Conservation (phyloP, 2,329 filamentous ascomycete genomes). For the Pseudovirgaria hyperparasitica region DNA sequence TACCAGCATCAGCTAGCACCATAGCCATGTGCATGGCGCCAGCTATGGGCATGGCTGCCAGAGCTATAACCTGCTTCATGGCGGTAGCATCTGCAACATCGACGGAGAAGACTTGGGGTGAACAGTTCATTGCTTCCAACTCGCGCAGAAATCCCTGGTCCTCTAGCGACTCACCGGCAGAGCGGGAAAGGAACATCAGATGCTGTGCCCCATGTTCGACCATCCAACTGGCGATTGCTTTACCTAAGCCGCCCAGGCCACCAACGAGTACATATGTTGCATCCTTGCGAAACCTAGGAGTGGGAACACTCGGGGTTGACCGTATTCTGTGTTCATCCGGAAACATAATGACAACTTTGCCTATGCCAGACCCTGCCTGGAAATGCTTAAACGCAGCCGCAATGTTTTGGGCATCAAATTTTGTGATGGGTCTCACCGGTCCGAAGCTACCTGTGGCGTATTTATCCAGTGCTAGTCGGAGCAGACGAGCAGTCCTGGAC, state of each 20-base stretch:
- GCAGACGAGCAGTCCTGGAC: too few relatives aligned
- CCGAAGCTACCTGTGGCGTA: too few relatives aligned
- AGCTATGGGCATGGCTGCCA: conserved; percentile 1
- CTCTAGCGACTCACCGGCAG: not conserved
- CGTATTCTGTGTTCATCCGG: too few relatives aligned
- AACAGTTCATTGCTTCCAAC: conserved; percentile 1
- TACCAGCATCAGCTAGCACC: conserved; percentile 12
- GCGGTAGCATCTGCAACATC: conserved; percentile 1
- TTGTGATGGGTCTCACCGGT: too few relatives aligned
- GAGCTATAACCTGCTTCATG: not conserved
- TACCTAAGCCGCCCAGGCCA: conserved; percentile 5
- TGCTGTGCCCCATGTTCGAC: conserved; percentile 5
- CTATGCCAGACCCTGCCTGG: too few relatives aligned
- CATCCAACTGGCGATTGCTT: conserved; percentile 5
- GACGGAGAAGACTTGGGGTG: not conserved
- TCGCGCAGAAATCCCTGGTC: conserved; percentile 1
- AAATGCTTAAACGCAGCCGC: too few relatives aligned
- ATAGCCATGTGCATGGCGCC: conserved; percentile 3
- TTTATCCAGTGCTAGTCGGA: too few relatives aligned
- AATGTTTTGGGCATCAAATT: too few relatives aligned
- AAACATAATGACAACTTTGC: too few relatives aligned
- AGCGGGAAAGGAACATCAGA: conserved; percentile 5
- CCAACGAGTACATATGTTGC: conserved; percentile 6
- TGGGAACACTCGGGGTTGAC: not conserved
- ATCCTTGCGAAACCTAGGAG: conserved; percentile 3